Percentiles rank a stretch among this genome's conserved stretches.
phyloP scores from a whole-genome alignment of 2,329 filamentous ascomycete genomes.

The Alternaria triticimaculans region DNA sequence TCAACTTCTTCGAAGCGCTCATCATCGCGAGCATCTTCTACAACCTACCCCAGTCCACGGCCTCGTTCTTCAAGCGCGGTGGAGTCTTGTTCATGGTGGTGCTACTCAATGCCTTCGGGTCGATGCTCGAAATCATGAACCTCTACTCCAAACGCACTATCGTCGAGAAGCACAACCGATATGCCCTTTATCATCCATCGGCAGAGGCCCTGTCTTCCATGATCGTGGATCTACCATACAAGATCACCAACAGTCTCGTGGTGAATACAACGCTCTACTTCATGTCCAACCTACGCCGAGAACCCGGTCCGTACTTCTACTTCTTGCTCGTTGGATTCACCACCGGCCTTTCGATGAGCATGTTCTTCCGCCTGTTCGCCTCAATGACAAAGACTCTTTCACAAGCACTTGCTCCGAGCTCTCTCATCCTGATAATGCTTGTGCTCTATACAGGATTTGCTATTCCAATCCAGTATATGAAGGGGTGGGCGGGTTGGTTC shows the following conservation, averaged over 20 bases:
- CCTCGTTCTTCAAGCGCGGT: slow-evolving; percentile 61
- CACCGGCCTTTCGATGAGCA: slow-evolving; percentile 76
- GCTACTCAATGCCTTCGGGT: slow-evolving; percentile 75
- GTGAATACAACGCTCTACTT: slow-evolving; percentile 54
- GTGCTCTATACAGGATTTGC: slow-evolving; percentile 71
- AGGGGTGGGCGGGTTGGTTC: slow-evolving; percentile 47
- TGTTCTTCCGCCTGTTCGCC: slow-evolving; percentile 80
- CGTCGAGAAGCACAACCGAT: slow-evolving; percentile 80
- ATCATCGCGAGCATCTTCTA: slow-evolving; percentile 81
- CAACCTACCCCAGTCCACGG: slow-evolving; percentile 62
- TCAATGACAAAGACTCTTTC: slow-evolving; percentile 71
- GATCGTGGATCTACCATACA: slow-evolving; percentile 55
- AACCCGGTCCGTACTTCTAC: slow-evolving; percentile 78
- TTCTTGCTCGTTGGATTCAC: slow-evolving; percentile 67
- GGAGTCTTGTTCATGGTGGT: slow-evolving; percentile 80
- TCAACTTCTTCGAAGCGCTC: slow-evolving; percentile 74
- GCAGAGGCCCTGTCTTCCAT: slow-evolving; percentile 70
- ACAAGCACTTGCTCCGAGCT: slow-evolving; percentile 61
- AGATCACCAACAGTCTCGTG: slow-evolving; percentile 49
- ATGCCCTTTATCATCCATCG: slow-evolving; percentile 85
- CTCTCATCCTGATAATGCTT: slow-evolving; percentile 65
- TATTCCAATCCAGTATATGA: slow-evolving; percentile 67
- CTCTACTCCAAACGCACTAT: slow-evolving; percentile 85
- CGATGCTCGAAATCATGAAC: slow-evolving; percentile 65
- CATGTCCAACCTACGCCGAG: slow-evolving; percentile 54